Conservation (phyloP, 257 asterid species). For the Lantana camara region DNA sequence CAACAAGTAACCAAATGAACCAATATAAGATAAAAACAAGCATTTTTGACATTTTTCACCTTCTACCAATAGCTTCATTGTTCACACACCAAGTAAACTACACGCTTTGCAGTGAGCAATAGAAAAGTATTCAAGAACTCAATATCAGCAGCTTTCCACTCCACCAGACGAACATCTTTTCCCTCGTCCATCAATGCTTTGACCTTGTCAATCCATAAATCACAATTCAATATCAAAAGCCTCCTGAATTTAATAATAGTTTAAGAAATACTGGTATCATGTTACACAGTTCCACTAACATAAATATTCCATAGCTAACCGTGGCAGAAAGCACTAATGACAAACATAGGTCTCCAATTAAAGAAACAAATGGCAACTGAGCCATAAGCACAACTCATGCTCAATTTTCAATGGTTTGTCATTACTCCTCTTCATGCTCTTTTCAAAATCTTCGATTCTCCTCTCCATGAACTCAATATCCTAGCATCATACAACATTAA, state of each 20-base stretch:
- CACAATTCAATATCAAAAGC: slow-evolving; percentile 22
- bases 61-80: not conserved
- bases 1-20: not conserved
- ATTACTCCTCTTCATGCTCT: slow-evolving; percentile 99
- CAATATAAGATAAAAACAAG: not conserved
- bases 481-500: slow-evolving; percentile 40
- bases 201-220: slow-evolving; percentile 52
- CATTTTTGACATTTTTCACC: not conserved
- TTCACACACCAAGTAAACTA: slow-evolving; percentile 88
- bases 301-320: slow-evolving; percentile 1
- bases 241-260: not conserved
- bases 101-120: slow-evolving; percentile 95
- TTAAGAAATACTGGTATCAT: slow-evolving; percentile 9
- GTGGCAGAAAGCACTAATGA: not conserved
- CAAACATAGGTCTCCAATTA: slow-evolving; percentile 6
- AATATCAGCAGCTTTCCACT: slow-evolving; percentile 96
- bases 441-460: slow-evolving; percentile 91
- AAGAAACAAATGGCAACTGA: too few relatives aligned
- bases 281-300: not conserved
- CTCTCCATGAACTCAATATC: slow-evolving; percentile 88
- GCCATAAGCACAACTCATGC: slow-evolving; percentile 83
- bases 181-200: slow-evolving; percentile 71
- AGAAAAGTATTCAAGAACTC: slow-evolving; percentile 94
- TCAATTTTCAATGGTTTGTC: slow-evolving; percentile 94
- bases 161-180: slow-evolving; percentile 84